Percentiles rank a stretch among this genome's conserved stretches.
Conservation (phyloP, 768 basidiomycete genomes). For the Auriscalpium microsporum region DNA sequence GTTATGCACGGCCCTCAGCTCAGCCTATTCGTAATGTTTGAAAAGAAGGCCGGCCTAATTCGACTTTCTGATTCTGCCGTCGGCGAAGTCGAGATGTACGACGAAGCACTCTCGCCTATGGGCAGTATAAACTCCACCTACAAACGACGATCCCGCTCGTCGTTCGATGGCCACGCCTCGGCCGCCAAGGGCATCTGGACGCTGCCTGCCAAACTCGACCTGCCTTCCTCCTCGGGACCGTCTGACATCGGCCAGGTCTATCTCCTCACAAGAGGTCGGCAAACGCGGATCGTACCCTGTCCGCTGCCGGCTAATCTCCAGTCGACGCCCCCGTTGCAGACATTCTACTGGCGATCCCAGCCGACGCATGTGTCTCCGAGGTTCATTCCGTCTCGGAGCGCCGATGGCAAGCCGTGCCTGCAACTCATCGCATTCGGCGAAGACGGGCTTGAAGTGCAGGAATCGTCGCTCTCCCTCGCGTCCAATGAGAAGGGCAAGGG, state of each 20-base stretch:
- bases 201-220: conserved; percentile 37
- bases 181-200: conserved; percentile 40
- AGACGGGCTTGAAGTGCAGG: conserved; percentile 67
- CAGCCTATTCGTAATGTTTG: conserved; percentile 75
- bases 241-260: conserved; percentile 37
- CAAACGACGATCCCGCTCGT: conserved; percentile 31
- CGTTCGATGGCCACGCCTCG: conserved; percentile 35
- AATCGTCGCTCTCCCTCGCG: conserved; percentile 48
- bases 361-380: conserved; percentile 51
- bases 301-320: conserved; percentile 53
- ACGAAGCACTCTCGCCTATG: conserved; percentile 24
- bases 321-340: conserved; percentile 40
- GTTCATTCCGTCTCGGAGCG: conserved; percentile 28
- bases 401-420: conserved; percentile 34
- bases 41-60: conserved; percentile 83
- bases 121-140: conserved; percentile 15
- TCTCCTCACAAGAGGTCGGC: conserved; percentile 60
- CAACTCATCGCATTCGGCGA: conserved; percentile 67
- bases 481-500: conserved; percentile 38
- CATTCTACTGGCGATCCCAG: conserved; percentile 47
- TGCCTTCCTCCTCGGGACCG: conserved; percentile 31
- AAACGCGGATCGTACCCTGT: conserved; percentile 57
- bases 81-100: conserved; percentile 63
- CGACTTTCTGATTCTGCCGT: conserved; percentile 75
- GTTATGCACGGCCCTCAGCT: conserved; percentile 61